Percentiles rank a stretch among this genome's conserved stretches.
phyloP scores from a whole-genome alignment of 306 rosid species.

The Lathyrus aphaca region DNA sequence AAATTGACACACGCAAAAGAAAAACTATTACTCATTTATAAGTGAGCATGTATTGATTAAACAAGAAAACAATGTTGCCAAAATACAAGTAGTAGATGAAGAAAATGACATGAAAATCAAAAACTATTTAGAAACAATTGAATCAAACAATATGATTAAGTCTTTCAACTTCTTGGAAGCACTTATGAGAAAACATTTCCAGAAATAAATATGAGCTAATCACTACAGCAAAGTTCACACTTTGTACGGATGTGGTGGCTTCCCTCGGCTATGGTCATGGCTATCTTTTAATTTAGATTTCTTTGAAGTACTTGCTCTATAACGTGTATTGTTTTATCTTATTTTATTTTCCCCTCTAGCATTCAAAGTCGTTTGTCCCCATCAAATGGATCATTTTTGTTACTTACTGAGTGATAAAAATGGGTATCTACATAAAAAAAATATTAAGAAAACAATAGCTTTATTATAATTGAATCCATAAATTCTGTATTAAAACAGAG shows the following conservation, averaged over 20 bases:
- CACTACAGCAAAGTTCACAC: neutral
- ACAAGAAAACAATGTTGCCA: neutral
- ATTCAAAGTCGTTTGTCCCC: neutral
- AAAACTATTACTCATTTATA: slow-evolving; percentile 5
- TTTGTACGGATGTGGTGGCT: neutral
- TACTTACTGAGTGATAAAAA: neutral
- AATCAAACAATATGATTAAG: neutral
- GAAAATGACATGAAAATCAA: slow-evolving; percentile 5
- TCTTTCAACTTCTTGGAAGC: slow-evolving; percentile 9
- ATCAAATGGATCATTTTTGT: neutral
- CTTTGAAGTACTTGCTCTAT: neutral
- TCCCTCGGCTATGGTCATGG: slow-evolving; percentile 7
- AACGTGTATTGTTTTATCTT: neutral
- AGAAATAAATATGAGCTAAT: slow-evolving; percentile 10
- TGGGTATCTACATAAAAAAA: too few species aligned
- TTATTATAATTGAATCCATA: too few species aligned
- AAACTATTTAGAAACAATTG: slow-evolving; percentile 6
- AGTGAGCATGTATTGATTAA: slow-evolving; percentile 7
- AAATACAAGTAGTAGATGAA: neutral
- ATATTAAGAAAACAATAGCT: too few species aligned
- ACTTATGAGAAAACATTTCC: neutral
- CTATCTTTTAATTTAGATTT: neutral
- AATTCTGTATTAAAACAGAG: too few species aligned
- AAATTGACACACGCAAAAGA: slow-evolving; percentile 19
- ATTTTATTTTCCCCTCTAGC: neutral